Percentiles rank a stretch among this genome's conserved stretches.
Conservation (phyloP, 192 early-diverging fungal species). For the Thoreauomyces humboldtii region DNA sequence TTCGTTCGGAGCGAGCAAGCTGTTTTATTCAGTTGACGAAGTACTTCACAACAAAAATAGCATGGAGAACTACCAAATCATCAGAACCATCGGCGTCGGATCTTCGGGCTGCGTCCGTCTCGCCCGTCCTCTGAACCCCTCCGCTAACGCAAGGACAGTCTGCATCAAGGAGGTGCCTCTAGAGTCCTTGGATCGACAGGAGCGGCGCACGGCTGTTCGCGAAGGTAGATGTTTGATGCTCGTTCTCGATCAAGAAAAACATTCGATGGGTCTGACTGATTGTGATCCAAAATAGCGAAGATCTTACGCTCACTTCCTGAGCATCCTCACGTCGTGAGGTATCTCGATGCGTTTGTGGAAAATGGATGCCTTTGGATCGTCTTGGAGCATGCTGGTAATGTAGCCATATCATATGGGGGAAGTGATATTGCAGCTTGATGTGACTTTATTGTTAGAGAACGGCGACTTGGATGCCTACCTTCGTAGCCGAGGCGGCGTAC, state of each 20-base stretch:
- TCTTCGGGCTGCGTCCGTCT: constrained; percentile 17
- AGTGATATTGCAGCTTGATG: background rate
- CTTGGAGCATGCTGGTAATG: constrained; percentile 1
- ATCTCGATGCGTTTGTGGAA: constrained; percentile 3
- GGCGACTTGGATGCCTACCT: constrained; percentile 14
- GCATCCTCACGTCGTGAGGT: constrained; percentile 14
- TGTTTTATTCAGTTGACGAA: too few relatives aligned
- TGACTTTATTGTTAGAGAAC: background rate
- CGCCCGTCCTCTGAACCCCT: background rate
- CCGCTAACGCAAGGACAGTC: background rate
- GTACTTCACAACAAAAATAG: too few relatives aligned
- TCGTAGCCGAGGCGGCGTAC: background rate
- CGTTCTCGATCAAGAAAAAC: too few relatives aligned
- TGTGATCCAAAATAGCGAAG: too few relatives aligned
- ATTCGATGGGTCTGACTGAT: too few relatives aligned
- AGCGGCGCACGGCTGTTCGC: background rate
- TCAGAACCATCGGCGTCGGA: constrained; percentile 16
- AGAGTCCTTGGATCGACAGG: background rate
- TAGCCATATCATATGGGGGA: background rate
- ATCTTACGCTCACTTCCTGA: constrained; percentile 7
- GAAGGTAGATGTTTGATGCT: constrained; percentile 23
- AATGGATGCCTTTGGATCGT: constrained; percentile 5
- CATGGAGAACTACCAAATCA: constrained; percentile 3
- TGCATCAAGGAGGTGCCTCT: constrained; percentile 21
- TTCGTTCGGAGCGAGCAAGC: too few relatives aligned